phyloP scores from a whole-genome alignment of 352 stramenopile species.

The Phytopythium cucurbitacearum region DNA sequence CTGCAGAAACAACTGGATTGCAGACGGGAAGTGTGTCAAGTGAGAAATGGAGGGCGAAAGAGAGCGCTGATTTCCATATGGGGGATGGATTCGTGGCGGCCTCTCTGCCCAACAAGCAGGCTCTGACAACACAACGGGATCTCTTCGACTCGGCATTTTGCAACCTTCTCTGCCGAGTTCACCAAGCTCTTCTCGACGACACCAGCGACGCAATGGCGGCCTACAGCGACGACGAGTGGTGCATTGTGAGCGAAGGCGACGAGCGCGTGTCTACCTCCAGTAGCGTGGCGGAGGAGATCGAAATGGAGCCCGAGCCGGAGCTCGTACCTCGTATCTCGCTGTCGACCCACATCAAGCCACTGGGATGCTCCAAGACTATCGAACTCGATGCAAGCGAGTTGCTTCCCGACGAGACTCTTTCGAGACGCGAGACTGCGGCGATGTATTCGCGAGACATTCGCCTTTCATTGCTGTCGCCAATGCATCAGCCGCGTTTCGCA shows the following conservation, averaged over 20 bases:
- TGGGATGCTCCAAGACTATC: background rate
- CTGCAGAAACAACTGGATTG: no score
- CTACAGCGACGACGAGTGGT: slow-evolving; percentile 52
- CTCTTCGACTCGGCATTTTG: no score
- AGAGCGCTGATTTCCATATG: no score
- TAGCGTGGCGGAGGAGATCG: slow-evolving; percentile 12
- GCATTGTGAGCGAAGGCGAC: slow-evolving; percentile 40
- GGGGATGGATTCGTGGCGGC: no score
- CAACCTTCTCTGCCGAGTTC: no score
- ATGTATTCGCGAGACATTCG: slow-evolving; percentile 18
- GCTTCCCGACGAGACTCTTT: background rate
- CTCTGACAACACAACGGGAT: no score
- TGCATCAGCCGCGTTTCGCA: slow-evolving; percentile 21
- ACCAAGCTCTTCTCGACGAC: background rate
- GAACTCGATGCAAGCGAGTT: background rate
- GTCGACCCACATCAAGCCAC: background rate
- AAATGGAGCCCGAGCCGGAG: slow-evolving; percentile 26
- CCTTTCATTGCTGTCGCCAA: slow-evolving; percentile 31
- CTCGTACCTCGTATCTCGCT: background rate
- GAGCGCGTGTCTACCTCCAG: slow-evolving; percentile 17
- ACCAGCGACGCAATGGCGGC: background rate
- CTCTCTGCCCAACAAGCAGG: background rate
- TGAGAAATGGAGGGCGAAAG: no score
- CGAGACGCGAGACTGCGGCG: background rate
- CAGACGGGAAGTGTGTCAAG: no score